These are phyloP conservation scores for Zangia roseola DNA, from an alignment of 768 basidiomycete genomes.

Conservation along the genomic window DNA sequence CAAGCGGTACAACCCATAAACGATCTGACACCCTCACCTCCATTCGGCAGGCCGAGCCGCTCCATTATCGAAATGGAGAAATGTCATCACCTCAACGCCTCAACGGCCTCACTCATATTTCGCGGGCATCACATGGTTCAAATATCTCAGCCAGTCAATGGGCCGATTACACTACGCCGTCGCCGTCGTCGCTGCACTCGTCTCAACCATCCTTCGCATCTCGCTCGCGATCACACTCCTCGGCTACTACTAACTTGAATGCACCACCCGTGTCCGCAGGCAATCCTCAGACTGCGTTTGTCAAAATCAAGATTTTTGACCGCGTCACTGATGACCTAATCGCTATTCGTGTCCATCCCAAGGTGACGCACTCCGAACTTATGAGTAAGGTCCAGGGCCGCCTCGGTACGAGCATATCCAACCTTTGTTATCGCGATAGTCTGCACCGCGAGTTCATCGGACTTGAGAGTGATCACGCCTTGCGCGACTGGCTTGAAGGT, in stretches of 20 bases:
- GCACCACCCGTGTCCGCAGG: slow-evolving; percentile 73
- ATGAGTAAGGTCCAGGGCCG: slow-evolving; percentile 91
- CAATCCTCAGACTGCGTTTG: slow-evolving; percentile 82
- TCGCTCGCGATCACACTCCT: slow-evolving; percentile 60
- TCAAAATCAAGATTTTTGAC: slow-evolving; percentile 99
- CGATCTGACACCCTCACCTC: slow-evolving; percentile 52
- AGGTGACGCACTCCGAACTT: slow-evolving; percentile 80
- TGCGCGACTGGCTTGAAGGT: slow-evolving; percentile 71
- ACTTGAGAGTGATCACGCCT: slow-evolving; percentile 59
- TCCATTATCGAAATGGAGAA: slow-evolving; percentile 30
- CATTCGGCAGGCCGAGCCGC: slow-evolving; percentile 30
- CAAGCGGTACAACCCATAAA: slow-evolving; percentile 36
- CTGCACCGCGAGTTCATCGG: slow-evolving; percentile 61
- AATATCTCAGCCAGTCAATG: slow-evolving; percentile 25
- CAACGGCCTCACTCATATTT: slow-evolving; percentile 16
- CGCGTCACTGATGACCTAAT: slow-evolving; percentile 91
- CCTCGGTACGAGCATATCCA: slow-evolving; percentile 69
- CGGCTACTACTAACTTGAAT: slow-evolving; percentile 49
- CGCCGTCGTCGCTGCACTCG: slow-evolving; percentile 49
- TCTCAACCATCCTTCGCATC: slow-evolving; percentile 51
- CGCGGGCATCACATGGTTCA: slow-evolving; percentile 33
- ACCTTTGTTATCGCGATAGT: slow-evolving; percentile 76
- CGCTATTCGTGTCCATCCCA: slow-evolving; percentile 94
- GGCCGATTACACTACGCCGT: slow-evolving; percentile 35
- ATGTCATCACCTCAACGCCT: slow-evolving; percentile 37